phyloP scores from a whole-genome alignment of 164 flowering plant species.

The Liquidambar formosana region DNA sequence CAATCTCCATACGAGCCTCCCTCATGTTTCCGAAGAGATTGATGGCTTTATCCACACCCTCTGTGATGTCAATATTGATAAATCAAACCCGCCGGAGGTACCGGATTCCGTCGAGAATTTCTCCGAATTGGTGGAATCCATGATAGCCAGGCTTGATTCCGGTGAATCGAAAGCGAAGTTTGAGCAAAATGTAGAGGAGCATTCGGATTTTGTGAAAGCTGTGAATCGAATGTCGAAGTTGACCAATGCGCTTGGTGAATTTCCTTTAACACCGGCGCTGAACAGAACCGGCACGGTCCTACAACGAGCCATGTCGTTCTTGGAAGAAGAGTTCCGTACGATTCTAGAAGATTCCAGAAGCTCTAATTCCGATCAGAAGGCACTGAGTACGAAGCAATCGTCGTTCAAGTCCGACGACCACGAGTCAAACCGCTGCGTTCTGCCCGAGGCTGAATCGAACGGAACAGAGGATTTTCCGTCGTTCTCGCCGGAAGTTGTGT shows the following conservation, averaged over 20 bases:
- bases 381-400: neutral
- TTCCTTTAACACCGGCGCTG: conserved; percentile 13
- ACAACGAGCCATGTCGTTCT: conserved; percentile 55
- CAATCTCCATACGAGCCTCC: conserved; percentile 5
- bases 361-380: conserved; percentile 1
- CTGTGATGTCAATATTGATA: neutral
- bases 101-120: conserved; percentile 27
- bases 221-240: conserved; percentile 33
- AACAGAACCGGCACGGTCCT: conserved; percentile 37
- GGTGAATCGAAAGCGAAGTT: conserved; percentile 8
- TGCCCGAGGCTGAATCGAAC: conserved; percentile 13
- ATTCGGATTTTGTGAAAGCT: conserved; percentile 28
- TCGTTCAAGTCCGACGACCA: neutral
- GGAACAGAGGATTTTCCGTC: conserved; percentile 33
- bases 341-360: conserved; percentile 43
- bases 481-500: conserved; percentile 39
- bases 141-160: conserved; percentile 21
- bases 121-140: conserved; percentile 27
- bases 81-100: conserved; percentile 21
- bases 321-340: conserved; percentile 67
- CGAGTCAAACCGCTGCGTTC: conserved; percentile 14
- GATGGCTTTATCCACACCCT: conserved; percentile 12
- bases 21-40: conserved; percentile 30
- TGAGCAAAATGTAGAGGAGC: conserved; percentile 25
- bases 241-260: conserved; percentile 12